Percentiles rank a stretch among this genome's conserved stretches.
Conservation (phyloP, 805 yeast species). For the Candida awuae region DNA sequence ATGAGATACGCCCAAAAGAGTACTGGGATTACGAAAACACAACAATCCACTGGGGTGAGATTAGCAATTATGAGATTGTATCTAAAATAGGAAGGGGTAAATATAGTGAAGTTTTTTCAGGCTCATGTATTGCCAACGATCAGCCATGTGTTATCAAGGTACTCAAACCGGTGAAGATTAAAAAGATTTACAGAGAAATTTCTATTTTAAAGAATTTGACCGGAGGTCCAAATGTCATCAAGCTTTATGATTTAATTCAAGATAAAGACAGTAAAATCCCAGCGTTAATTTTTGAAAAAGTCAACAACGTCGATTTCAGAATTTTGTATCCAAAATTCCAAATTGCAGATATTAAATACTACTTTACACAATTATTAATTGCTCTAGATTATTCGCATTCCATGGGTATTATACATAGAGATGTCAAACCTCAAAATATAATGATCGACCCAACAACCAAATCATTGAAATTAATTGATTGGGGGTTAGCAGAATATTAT, state of each 20-base stretch:
- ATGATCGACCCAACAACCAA: conserved; percentile 75
- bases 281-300: conserved; percentile 77
- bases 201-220: conserved; percentile 77
- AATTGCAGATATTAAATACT: conserved; percentile 67
- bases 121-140: conserved; percentile 55
- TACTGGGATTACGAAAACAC: conserved; percentile 79
- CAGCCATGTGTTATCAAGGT: conserved; percentile 79
- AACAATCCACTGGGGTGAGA: conserved; percentile 75
- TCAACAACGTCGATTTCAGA: conserved; percentile 80
- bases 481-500: conserved; percentile 93
- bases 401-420: conserved; percentile 92
- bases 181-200: conserved; percentile 87
- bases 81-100: conserved; percentile 87
- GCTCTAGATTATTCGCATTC: conserved; percentile 88
- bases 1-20: conserved; percentile 62
- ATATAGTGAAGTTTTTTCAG: conserved; percentile 89
- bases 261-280: conserved; percentile 84
- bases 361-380: conserved; percentile 71
- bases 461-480: conserved; percentile 70
- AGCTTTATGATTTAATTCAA: conserved; percentile 74
- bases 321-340: conserved; percentile 75
- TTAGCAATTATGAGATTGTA: conserved; percentile 76
- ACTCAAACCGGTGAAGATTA: conserved; percentile 85
- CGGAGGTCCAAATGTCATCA: conserved; percentile 75
- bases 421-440: conserved; percentile 88